Conservation (phyloP, 345 rosid species). For the Streptanthus diversifolius region DNA sequence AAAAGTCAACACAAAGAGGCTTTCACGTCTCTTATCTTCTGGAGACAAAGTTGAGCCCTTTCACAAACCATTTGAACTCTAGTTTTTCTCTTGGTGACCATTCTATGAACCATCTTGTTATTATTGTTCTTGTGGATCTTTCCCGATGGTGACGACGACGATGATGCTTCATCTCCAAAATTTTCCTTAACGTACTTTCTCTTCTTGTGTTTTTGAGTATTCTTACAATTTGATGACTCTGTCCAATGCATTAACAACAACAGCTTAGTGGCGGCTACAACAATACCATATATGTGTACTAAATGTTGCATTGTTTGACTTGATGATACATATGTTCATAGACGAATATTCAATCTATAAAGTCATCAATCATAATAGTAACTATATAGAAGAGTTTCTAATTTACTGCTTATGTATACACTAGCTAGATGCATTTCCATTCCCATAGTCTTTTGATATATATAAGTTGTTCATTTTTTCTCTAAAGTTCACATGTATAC, state of each 20-base stretch:
- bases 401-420: background rate
- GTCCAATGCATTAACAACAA: conserved; percentile 18
- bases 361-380: background rate
- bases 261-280: background rate
- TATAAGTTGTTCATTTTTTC: background rate
- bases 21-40: conserved; percentile 33
- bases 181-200: conserved; percentile 1
- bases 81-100: conserved; percentile 23
- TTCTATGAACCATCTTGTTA: conserved; percentile 5
- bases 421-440: background rate
- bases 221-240: conserved; percentile 35
- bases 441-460: background rate
- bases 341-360: background rate
- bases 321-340: background rate
- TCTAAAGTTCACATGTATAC: background rate
- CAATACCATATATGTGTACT: background rate
- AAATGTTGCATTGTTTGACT: background rate
- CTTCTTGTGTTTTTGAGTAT: conserved; percentile 18
- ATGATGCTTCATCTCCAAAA: background rate
- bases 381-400: background rate
- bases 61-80: conserved; percentile 34
- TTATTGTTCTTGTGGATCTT: conserved; percentile 22
- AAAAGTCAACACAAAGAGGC: conserved; percentile 31
- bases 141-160: conserved; percentile 1
- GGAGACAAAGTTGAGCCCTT: conserved; percentile 34